Evolutionary conservation across 345 rosid species (phyloP).

Genomic region (Microthlaspi erraticum): DNA sequence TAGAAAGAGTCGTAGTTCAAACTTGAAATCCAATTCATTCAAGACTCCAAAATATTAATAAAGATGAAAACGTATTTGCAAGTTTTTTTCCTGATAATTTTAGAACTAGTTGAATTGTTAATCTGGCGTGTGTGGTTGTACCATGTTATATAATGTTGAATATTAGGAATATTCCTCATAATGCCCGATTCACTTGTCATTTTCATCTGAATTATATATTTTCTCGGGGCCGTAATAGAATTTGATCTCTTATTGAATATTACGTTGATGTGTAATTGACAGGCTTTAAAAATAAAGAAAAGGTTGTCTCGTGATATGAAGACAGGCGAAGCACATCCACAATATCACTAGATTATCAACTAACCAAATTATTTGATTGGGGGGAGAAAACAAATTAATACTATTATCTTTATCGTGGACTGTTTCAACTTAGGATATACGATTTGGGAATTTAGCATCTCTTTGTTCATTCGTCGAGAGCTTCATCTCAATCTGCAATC

Average conservation of each 20-base stretch:
- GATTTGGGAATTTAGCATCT: constrained; percentile 41
- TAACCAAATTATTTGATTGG: constrained; percentile 1
- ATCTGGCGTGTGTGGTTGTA: constrained; percentile 44
- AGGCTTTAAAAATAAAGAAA: constrained; percentile 20
- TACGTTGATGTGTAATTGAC: constrained; percentile 30
- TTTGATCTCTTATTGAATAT: constrained; percentile 21
- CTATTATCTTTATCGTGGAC: constrained; percentile 20
- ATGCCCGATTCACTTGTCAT: constrained; percentile 40
- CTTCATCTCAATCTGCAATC: constrained; percentile 9
- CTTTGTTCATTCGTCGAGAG: constrained; percentile 27
- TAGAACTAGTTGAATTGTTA: constrained; percentile 29
- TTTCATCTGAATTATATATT: constrained; percentile 34
- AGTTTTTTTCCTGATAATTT: neutral
- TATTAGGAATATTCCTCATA: constrained; percentile 31
- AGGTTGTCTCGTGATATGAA: constrained; percentile 41
- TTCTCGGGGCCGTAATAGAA: neutral
- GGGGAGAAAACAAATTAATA: neutral
- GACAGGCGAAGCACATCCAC: constrained; percentile 43
- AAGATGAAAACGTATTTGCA: neutral
- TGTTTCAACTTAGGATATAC: constrained; percentile 43
- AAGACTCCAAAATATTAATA: neutral
- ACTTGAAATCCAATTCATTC: neutral
- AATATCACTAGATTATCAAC: constrained; percentile 11
- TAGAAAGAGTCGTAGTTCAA: too few species aligned
- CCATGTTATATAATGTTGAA: constrained; percentile 41